phyloP scores from a whole-genome alignment of 2,329 filamentous ascomycete genomes.

The Fusarium multiceps region DNA sequence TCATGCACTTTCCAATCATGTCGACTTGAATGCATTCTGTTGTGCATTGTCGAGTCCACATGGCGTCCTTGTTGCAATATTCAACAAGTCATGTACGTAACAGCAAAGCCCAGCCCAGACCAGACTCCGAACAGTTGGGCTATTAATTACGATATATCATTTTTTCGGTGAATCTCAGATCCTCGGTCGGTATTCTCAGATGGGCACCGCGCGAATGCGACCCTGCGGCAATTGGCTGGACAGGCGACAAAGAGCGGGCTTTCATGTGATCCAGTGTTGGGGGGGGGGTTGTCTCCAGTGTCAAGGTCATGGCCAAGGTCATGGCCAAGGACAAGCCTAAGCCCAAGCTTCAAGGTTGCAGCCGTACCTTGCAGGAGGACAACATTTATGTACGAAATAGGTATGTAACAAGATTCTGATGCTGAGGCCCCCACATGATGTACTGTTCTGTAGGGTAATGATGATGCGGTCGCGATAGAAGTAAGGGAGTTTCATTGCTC shows the following conservation, averaged over 20 bases:
- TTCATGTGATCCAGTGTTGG: not conserved
- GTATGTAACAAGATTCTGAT: constrained; percentile 5
- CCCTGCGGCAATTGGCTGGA: constrained; percentile 12
- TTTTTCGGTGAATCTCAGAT: constrained; percentile 31
- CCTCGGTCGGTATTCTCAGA: constrained; percentile 24
- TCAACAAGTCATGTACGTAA: not conserved
- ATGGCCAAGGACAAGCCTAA: not conserved
- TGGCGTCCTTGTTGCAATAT: not conserved
- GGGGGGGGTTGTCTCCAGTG: not conserved
- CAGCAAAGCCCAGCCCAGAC: not conserved
- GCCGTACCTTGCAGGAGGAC: constrained; percentile 35
- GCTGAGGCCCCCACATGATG: constrained; percentile 17
- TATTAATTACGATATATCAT: constrained; percentile 28
- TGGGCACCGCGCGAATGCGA: constrained; percentile 23
- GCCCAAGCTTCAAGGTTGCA: constrained; percentile 17
- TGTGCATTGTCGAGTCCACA: not conserved
- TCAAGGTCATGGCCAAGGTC: not conserved
- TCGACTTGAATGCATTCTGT: not conserved
- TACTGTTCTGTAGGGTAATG: constrained; percentile 11
- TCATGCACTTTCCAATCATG: not conserved
- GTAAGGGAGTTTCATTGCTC: constrained; percentile 18
- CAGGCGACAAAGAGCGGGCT: constrained; percentile 8
- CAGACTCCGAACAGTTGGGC: constrained; percentile 24
- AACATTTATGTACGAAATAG: not conserved
- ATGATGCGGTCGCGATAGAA: not conserved